A percentile compares a stretch with the other conserved stretches of the same genome.
Evolutionary conservation across 2,329 filamentous ascomycete genomes (phyloP).

Genomic region (Fusarium sp.): DNA sequence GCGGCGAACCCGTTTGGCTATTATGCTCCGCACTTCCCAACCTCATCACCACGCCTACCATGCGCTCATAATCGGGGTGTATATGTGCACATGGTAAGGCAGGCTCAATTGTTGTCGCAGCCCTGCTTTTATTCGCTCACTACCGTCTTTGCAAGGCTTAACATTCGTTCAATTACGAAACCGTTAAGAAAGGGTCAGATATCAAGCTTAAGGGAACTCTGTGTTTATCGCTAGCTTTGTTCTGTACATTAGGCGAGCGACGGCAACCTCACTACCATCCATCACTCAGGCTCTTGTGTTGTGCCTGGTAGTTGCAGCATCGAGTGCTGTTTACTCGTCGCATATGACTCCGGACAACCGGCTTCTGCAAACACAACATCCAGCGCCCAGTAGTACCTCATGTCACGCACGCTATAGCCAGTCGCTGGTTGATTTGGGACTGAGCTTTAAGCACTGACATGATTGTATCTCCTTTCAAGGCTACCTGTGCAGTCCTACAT

Average conservation of each 20-base stretch:
- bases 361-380: neutral
- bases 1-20: neutral
- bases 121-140: conserved; percentile 3
- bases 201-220: neutral
- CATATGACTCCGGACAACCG: neutral
- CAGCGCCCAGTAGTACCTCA: conserved; percentile 16
- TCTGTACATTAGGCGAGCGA: too few relatives aligned
- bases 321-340: neutral
- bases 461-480: neutral
- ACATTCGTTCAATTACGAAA: neutral
- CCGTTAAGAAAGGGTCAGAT: neutral
- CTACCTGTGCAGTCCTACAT: neutral
- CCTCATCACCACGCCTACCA: conserved; percentile 11
- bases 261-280: neutral
- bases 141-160: neutral
- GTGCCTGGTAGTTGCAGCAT: neutral
- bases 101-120: neutral
- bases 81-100: conserved; percentile 1
- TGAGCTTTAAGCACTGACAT: neutral
- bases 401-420: conserved; percentile 6
- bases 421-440: conserved; percentile 1
- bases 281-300: neutral
- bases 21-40: conserved; percentile 15
- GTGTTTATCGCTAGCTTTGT: neutral
- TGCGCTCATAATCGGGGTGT: neutral